These are phyloP conservation scores for Erythrobasidium yunnanense DNA, from an alignment of 768 basidiomycete species.

Conservation along the genomic window DNA sequence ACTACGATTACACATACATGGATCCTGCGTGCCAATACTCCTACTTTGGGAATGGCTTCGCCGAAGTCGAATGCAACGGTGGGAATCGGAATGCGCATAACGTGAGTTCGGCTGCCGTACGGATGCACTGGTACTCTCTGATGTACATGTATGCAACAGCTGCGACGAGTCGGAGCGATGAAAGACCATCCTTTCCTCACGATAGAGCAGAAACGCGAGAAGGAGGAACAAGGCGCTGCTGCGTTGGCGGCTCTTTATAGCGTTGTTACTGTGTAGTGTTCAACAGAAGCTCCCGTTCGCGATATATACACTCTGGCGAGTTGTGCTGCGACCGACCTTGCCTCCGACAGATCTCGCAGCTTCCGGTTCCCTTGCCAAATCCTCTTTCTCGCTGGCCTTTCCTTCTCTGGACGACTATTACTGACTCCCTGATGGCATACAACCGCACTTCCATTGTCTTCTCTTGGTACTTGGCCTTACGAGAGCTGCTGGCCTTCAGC, in stretches of 20 bases:
- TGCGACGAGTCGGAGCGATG: background rate
- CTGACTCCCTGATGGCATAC: too few relatives aligned
- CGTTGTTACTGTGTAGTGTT: background rate
- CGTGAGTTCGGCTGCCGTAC: constrained; percentile 8
- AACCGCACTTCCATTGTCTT: constrained; percentile 8
- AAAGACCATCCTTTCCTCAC: constrained; percentile 1
- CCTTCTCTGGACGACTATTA: too few relatives aligned
- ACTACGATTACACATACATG: constrained; percentile 10
- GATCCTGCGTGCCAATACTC: constrained; percentile 11
- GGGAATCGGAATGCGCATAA: constrained; percentile 3
- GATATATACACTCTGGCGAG: background rate
- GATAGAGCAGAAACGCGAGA: background rate
- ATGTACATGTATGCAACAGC: too few relatives aligned
- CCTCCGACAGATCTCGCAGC: too few relatives aligned
- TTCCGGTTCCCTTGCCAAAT: too few relatives aligned
- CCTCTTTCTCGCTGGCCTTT: too few relatives aligned
- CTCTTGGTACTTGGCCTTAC: background rate
- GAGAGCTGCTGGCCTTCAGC: constrained; percentile 5
- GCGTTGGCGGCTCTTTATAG: background rate
- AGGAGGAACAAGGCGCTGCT: background rate
- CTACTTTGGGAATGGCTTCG: constrained; percentile 9
- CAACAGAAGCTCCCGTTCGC: background rate
- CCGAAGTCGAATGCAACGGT: constrained; percentile 6
- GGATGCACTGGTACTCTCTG: too few relatives aligned
- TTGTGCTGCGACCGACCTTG: too few relatives aligned